phyloP scores from a whole-genome alignment of 108 stramenopile genomes.

The Nitzschia inconspicua region DNA sequence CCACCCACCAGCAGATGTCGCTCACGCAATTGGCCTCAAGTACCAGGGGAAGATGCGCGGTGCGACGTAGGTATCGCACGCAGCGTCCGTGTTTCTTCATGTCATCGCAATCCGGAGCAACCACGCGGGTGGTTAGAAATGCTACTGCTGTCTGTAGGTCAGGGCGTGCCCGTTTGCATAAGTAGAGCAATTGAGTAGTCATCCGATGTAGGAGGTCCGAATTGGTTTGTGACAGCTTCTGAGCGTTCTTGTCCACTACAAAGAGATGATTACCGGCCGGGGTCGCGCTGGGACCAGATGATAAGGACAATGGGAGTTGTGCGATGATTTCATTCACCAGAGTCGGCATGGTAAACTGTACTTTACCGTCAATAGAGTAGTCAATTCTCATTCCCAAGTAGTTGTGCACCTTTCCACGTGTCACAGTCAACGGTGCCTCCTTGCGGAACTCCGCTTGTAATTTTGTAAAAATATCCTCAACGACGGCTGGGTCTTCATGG shows the following conservation, averaged over 20 bases:
- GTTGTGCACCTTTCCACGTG: slow-evolving; percentile 18
- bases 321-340: slow-evolving; percentile 11
- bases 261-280: slow-evolving; percentile 41
- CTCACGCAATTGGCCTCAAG: slow-evolving; percentile 9
- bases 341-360: slow-evolving; percentile 11
- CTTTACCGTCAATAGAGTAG: neutral
- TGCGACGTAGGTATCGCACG: slow-evolving; percentile 36
- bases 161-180: slow-evolving; percentile 33
- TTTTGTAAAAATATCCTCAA: neutral
- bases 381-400: slow-evolving; percentile 43
- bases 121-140: slow-evolving; percentile 47
- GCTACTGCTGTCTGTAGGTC: slow-evolving; percentile 35
- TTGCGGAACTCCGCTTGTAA: slow-evolving; percentile 4
- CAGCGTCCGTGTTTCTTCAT: slow-evolving; percentile 38
- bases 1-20: slow-evolving; percentile 20
- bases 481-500: neutral
- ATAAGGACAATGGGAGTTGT: neutral
- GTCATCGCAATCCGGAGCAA: slow-evolving; percentile 39
- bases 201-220: slow-evolving; percentile 1
- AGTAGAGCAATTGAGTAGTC: slow-evolving; percentile 30
- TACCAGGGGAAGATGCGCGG: slow-evolving; percentile 14
- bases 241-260: slow-evolving; percentile 11
- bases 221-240: neutral
- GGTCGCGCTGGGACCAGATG: neutral
- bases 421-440: slow-evolving; percentile 8